phyloP scores from a whole-genome alignment of 192 early-diverging fungal genomes.

The Podila horticola region DNA sequence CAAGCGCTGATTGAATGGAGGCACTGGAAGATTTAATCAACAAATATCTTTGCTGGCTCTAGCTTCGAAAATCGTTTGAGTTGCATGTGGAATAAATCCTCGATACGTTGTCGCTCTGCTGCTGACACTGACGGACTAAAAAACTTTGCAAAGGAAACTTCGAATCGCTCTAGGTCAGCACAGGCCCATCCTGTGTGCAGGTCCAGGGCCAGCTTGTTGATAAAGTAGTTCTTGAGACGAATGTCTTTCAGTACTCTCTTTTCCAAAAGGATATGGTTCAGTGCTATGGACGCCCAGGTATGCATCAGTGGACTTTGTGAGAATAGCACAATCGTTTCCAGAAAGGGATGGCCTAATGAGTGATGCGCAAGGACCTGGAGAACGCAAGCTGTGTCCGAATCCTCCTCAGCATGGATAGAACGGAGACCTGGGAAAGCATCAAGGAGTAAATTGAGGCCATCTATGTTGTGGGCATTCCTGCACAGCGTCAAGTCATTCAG shows the following conservation, averaged over 20 bases:
- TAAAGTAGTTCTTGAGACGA: not conserved
- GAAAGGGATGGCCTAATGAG: not conserved
- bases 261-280: not conserved
- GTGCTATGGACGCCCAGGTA: not conserved
- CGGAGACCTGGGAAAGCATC: not conserved
- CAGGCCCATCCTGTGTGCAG: not conserved
- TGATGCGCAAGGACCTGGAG: not conserved
- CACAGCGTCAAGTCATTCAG: not conserved
- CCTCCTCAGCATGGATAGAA: not conserved
- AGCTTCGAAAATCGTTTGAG: not conserved
- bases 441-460: not conserved
- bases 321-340: not conserved
- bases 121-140: too few relatives aligned
- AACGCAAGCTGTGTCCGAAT: not conserved
- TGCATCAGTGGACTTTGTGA: not conserved
- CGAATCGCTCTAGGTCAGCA: not conserved
- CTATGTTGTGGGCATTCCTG: not conserved
- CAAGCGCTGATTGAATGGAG: constrained; percentile 15
- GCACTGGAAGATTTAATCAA: too few relatives aligned
- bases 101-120: not conserved
- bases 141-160: not conserved
- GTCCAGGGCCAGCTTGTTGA: not conserved
- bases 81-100: not conserved
- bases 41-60: not conserved
- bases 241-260: not conserved